Conservation (phyloP, 805 yeast genomes). For the Candida patagonica region DNA sequence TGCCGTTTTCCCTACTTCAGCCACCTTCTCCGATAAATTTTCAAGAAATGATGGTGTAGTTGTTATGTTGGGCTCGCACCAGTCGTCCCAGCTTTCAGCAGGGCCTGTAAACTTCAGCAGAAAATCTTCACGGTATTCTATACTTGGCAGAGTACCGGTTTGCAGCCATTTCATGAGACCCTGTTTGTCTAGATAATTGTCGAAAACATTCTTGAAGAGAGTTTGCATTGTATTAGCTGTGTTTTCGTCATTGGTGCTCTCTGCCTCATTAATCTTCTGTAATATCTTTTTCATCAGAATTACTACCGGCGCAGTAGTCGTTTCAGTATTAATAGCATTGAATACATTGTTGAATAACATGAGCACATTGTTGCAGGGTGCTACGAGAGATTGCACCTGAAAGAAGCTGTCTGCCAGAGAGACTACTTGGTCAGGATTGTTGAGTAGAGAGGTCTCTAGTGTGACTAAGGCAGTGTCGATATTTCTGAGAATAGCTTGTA, state of each 20-base stretch:
- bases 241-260: constrained; percentile 1
- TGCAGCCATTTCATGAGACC: not conserved
- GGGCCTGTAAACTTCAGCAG: not conserved
- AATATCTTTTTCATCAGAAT: constrained; percentile 6
- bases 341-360: constrained; percentile 3
- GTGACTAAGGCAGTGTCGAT: constrained; percentile 6
- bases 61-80: not conserved
- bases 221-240: not conserved
- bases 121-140: not conserved
- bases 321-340: not conserved
- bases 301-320: not conserved
- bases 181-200: constrained; percentile 2
- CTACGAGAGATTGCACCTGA: not conserved
- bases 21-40: not conserved
- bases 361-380: constrained; percentile 6
- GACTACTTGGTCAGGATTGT: not conserved
- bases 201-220: not conserved
- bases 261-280: not conserved
- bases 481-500: constrained; percentile 3
- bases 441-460: constrained; percentile 8
- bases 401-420: constrained; percentile 4
- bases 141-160: not conserved
- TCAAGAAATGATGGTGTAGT: not conserved
- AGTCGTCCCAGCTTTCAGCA: not conserved
- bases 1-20: constrained; percentile 4